phyloP scores from a whole-genome alignment of 2,329 filamentous ascomycete species.

The Teratosphaeria zuluensis region DNA sequence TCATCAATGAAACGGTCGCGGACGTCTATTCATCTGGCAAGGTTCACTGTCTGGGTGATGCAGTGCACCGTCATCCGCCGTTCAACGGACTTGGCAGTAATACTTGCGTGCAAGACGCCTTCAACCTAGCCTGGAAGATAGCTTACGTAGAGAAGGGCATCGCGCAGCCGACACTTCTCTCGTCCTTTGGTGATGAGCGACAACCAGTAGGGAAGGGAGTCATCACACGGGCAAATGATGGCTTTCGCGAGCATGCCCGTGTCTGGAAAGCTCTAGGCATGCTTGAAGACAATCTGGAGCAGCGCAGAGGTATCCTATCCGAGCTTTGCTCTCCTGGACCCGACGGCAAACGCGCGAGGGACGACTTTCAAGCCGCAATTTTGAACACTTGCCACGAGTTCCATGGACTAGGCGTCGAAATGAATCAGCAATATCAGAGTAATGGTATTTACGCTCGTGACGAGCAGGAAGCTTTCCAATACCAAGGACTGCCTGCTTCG shows the following conservation, averaged over 20 bases:
- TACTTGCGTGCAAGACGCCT: constrained; percentile 35
- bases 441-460: constrained; percentile 20
- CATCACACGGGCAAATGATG: constrained; percentile 34
- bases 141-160: constrained; percentile 20
- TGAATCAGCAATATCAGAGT: constrained; percentile 44
- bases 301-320: neutral
- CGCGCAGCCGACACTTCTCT: constrained; percentile 18
- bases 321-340: neutral
- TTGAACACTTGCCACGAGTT: constrained; percentile 22
- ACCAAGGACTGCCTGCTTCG: constrained; percentile 29
- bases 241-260: neutral
- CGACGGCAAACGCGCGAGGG: constrained; percentile 21
- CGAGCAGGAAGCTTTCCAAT: constrained; percentile 21
- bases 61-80: constrained; percentile 49
- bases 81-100: constrained; percentile 48
- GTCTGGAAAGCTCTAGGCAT: constrained; percentile 8
- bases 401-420: constrained; percentile 46
- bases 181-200: constrained; percentile 23
- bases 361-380: constrained; percentile 4
- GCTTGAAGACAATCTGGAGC: neutral
- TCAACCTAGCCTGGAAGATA: constrained; percentile 30
- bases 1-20: constrained; percentile 51
- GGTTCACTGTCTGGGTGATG: constrained; percentile 43
- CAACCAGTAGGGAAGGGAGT: constrained; percentile 37
- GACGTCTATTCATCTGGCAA: constrained; percentile 42